Evolutionary conservation across 2,329 filamentous ascomycete genomes (phyloP), one percentile per base, ranked within the genome.

Genomic region (Lasiodiplodia hormozganensis): DNA sequence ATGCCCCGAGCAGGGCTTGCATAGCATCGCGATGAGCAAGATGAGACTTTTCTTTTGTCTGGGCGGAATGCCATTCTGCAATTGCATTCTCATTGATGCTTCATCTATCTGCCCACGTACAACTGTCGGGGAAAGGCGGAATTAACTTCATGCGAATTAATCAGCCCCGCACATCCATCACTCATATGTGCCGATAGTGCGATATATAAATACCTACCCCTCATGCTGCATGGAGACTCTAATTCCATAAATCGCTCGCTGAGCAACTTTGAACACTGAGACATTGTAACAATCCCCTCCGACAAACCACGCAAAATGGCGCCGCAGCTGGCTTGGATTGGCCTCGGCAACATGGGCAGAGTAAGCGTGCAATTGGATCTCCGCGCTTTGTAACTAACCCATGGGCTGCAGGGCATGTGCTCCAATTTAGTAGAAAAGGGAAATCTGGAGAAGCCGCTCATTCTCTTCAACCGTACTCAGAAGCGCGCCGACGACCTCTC

Each of bases 321-420:
- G 62, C 79, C 79, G 57, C 88, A 86, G 79, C 75, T 96, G 64
- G 85, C 93, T 73, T 96, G 89, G 88, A 88, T 96, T 67, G 93
- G 94, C 68, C 86, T 97, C 62, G 93, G 93, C 65, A 96, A 96
- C 78, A 97, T 97, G 89, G 94, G 92, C 72, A 86, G 90, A 76
- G 92, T 91, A 82, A 82, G 87, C 28, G 36, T 10, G 21, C 28
- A 18, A 18, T 23, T 5, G 51, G 21, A 21, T 54, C 18, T 62
- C 51, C 53, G 66, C 25, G 66, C 31, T 66, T 23, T 1, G 40
- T 38, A 34, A 14, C 47, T 64, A n/a, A 64, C 60, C 1, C 12
- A 16, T 2, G 36, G 60, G n/a, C 38, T 25, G 18, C 69, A 93
- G 91, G 93, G 90, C 71, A 96, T 97, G 92, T 88, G 85, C 81